Percentiles rank a stretch among this genome's conserved stretches.
phyloP scores from a whole-genome alignment of 2,329 filamentous ascomycete genomes.

The Alternaria brassicicola region DNA sequence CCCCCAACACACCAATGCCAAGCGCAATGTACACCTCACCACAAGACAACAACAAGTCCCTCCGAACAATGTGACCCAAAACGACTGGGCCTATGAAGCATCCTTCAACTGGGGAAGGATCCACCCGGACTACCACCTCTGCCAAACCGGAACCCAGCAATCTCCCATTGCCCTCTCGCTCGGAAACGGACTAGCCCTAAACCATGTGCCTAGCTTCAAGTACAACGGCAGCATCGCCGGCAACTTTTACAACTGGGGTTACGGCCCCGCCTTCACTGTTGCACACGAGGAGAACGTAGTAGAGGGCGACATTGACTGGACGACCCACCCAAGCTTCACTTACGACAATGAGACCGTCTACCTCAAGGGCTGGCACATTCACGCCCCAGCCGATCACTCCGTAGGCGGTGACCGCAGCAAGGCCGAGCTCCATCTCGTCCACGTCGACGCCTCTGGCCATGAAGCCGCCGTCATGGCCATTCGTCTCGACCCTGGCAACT shows the following conservation, averaged over 20 bases:
- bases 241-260: slow-evolving; percentile 57
- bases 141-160: slow-evolving; percentile 59
- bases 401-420: slow-evolving; percentile 52
- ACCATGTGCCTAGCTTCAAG: slow-evolving; percentile 52
- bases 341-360: slow-evolving; percentile 58
- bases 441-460: slow-evolving; percentile 51
- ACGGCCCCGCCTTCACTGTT: slow-evolving; percentile 55
- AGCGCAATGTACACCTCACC: slow-evolving; percentile 13
- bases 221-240: slow-evolving; percentile 49
- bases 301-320: slow-evolving; percentile 37
- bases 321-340: slow-evolving; percentile 50
- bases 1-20: slow-evolving; percentile 24
- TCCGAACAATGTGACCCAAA: slow-evolving; percentile 8
- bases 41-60: slow-evolving; percentile 2
- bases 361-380: slow-evolving; percentile 59
- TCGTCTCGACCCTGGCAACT: slow-evolving; percentile 53
- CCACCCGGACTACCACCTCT: slow-evolving; percentile 51
- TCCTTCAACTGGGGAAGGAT: slow-evolving; percentile 51
- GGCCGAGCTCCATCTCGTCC: slow-evolving; percentile 59
- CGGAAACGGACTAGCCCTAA: slow-evolving; percentile 49
- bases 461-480: slow-evolving; percentile 56
- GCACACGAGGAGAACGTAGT: slow-evolving; percentile 34
- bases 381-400: slow-evolving; percentile 58
- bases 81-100: slow-evolving; percentile 28
- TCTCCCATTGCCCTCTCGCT: slow-evolving; percentile 56